Evolutionary conservation across 306 rosid species (phyloP).

Genomic region (Astragalus glycyphyllos): DNA sequence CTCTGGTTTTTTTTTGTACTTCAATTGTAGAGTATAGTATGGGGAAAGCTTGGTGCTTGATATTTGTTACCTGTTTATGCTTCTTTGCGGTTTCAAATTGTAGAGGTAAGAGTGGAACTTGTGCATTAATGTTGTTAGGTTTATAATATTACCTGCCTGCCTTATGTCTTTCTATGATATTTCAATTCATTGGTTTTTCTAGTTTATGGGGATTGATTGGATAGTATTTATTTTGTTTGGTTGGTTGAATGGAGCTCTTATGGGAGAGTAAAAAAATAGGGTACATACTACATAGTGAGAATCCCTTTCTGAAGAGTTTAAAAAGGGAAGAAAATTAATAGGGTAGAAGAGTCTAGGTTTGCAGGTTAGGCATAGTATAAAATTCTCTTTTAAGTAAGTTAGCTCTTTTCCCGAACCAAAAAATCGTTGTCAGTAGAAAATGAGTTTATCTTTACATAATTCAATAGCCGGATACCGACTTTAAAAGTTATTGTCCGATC

Average conservation of each 20-base stretch:
- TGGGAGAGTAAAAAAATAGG: neutral
- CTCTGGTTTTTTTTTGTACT: neutral
- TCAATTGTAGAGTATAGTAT: constrained; percentile 50
- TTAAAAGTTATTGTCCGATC: neutral
- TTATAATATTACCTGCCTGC: neutral
- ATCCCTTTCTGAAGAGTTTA: neutral
- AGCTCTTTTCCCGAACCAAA: neutral
- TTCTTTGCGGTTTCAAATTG: constrained; percentile 51
- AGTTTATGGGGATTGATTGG: neutral
- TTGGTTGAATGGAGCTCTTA: neutral
- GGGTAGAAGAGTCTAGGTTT: too few relatives aligned
- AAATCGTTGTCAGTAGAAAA: neutral
- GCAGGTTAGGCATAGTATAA: too few relatives aligned
- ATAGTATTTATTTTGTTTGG: constrained; percentile 8
- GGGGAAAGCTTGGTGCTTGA: constrained; percentile 60
- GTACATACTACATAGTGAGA: too few relatives aligned
- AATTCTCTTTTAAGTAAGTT: too few relatives aligned
- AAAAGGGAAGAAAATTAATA: neutral
- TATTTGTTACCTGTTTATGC: constrained; percentile 49
- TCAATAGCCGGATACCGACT: neutral
- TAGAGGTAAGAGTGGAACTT: constrained; percentile 60
- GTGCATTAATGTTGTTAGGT: constrained; percentile 1
- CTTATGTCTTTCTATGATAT: neutral
- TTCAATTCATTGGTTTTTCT: constrained; percentile 15
- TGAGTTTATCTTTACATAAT: neutral